A percentile compares a stretch with the other conserved stretches of the same genome.
Conservation (phyloP, 768 basidiomycete species). For the Pisolithus sp. region DNA sequence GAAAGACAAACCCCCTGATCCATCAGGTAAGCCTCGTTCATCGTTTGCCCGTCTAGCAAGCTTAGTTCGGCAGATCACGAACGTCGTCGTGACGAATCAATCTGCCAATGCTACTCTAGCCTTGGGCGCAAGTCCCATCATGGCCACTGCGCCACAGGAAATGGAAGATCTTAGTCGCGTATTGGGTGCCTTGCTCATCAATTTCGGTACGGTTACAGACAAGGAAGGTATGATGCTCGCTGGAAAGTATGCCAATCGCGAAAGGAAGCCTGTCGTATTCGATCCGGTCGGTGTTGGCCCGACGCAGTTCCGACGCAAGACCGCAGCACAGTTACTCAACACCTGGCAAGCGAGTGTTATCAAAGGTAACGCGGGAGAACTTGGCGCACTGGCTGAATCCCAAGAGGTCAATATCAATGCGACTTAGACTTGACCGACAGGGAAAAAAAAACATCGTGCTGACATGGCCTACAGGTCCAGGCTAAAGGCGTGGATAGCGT, state of each 20-base stretch:
- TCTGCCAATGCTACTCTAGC: constrained; percentile 88
- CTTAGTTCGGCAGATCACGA: constrained; percentile 61
- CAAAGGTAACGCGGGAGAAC: constrained; percentile 91
- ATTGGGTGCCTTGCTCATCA: constrained; percentile 68
- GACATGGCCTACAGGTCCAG: constrained; percentile 41
- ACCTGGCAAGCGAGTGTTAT: constrained; percentile 85
- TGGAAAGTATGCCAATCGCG: constrained; percentile 62
- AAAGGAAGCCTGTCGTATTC: constrained; percentile 72
- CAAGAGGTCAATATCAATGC: constrained; percentile 46
- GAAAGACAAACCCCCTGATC: constrained; percentile 58
- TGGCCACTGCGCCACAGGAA: constrained; percentile 81
- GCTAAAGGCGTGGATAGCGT: constrained; percentile 84
- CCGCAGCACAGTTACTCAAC: constrained; percentile 55
- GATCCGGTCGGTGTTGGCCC: constrained; percentile 94
- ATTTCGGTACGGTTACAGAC: constrained; percentile 77
- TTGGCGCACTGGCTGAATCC: constrained; percentile 72
- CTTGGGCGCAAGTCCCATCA: constrained; percentile 85
- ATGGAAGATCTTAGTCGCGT: constrained; percentile 71
- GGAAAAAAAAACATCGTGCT: neutral
- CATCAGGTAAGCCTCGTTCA: constrained; percentile 53
- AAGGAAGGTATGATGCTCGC: constrained; percentile 72
- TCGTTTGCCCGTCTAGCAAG: neutral
- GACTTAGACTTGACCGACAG: neutral
- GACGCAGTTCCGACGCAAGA: constrained; percentile 58
- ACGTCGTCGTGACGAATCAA: constrained; percentile 82